Conservation (phyloP, 2,329 filamentous ascomycete species). For the Penicillium thymicola region DNA sequence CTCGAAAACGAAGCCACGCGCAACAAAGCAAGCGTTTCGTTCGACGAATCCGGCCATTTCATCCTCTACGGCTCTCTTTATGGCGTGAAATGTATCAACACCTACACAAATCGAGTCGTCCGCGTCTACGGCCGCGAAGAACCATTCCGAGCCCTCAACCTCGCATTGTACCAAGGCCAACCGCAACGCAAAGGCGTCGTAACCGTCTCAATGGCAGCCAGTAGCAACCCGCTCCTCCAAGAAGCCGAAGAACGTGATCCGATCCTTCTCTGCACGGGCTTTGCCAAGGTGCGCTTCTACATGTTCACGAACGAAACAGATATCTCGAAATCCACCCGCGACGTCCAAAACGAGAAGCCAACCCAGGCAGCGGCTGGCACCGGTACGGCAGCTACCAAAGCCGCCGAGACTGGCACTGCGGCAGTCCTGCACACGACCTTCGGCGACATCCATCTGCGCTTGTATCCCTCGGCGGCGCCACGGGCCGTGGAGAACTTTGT, state of each 20-base stretch:
- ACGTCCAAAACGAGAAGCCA: constrained; percentile 93
- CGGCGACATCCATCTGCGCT: constrained; percentile 87
- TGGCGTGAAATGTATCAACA: constrained; percentile 94
- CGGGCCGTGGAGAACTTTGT: constrained; percentile 98
- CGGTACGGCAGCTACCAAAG: constrained; percentile 53
- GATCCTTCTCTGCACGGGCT: constrained; percentile 78
- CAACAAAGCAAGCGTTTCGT: constrained; percentile 78
- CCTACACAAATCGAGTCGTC: constrained; percentile 86
- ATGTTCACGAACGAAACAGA: constrained; percentile 93
- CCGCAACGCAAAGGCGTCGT: constrained; percentile 91
- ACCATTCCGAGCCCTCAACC: constrained; percentile 74
- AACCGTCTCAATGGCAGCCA: constrained; percentile 96
- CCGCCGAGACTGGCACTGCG: constrained; percentile 68
- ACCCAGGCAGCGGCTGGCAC: constrained; percentile 55
- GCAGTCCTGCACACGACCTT: constrained; percentile 89
- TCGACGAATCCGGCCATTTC: constrained; percentile 95
- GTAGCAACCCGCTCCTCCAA: constrained; percentile 84
- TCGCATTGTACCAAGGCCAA: constrained; percentile 89
- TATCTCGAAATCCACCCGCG: constrained; percentile 76
- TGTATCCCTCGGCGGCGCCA: constrained; percentile 90
- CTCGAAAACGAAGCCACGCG: constrained; percentile 67
- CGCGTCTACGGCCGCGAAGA: constrained; percentile 90
- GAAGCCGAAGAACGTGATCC: constrained; percentile 90
- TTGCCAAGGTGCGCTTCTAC: constrained; percentile 90
- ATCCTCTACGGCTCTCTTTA: constrained; percentile 89